phyloP scores from a whole-genome alignment of 352 stramenopile genomes.

The Phytophthora melonis region DNA sequence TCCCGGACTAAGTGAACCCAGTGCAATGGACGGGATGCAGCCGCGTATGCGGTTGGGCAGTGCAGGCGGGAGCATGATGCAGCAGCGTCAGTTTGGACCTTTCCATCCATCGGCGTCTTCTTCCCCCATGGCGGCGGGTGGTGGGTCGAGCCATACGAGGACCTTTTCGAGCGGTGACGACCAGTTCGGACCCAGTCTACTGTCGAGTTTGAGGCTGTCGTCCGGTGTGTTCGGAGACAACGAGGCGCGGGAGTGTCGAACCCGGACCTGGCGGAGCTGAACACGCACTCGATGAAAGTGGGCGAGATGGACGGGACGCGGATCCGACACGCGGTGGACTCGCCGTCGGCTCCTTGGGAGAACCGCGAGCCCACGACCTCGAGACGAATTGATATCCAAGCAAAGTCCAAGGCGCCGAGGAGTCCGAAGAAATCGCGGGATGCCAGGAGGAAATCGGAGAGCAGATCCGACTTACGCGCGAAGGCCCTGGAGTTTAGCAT shows the following conservation, averaged over 20 bases:
- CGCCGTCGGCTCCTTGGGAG: slow-evolving; percentile 19
- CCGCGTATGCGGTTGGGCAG: slow-evolving; percentile 12
- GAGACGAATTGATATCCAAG: slow-evolving; percentile 45
- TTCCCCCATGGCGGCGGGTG: slow-evolving; percentile 18
- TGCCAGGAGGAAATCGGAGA: slow-evolving; percentile 29
- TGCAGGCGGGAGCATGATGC: slow-evolving; percentile 19
- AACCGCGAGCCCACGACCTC: slow-evolving; percentile 30
- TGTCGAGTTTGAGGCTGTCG: slow-evolving; percentile 41
- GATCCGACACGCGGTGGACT: slow-evolving; percentile 28
- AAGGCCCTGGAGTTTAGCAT: slow-evolving; percentile 36
- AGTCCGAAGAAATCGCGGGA: slow-evolving; percentile 37
- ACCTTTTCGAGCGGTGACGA: slow-evolving; percentile 30
- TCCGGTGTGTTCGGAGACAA: slow-evolving; percentile 34
- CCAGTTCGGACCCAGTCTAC: slow-evolving; percentile 40
- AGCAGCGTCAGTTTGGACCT: slow-evolving; percentile 27
- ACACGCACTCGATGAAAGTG: slow-evolving; percentile 72
- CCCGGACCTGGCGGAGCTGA: slow-evolving; percentile 67
- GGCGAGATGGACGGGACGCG: slow-evolving; percentile 38
- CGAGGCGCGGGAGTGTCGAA: slow-evolving; percentile 47
- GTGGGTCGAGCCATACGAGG: not conserved
- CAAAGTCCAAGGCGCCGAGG: slow-evolving; percentile 29
- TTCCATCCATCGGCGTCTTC: slow-evolving; percentile 23
- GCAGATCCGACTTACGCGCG: slow-evolving; percentile 24
- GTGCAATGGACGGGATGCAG: slow-evolving; percentile 18
- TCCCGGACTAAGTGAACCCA: slow-evolving; percentile 31